phyloP scores from a whole-genome alignment of 495 filamentous ascomycete genomes.

The Venustampulla echinocandica region DNA sequence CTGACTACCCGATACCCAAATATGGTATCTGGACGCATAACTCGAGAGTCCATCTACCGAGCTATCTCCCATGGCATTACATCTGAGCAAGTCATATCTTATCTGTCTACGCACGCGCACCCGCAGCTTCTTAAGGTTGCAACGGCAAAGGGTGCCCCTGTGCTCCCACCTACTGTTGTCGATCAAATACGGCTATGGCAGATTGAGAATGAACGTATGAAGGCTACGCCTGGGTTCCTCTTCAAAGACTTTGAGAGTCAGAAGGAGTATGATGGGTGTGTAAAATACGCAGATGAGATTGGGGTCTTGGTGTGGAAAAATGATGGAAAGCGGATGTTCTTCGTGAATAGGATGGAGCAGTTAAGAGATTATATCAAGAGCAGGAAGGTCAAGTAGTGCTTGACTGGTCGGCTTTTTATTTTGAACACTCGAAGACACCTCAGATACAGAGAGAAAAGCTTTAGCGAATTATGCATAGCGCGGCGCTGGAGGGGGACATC shows the following conservation, averaged over 20 bases:
- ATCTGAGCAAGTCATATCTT: constrained; percentile 83
- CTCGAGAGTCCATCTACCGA: constrained; percentile 71
- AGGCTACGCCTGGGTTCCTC: constrained; percentile 68
- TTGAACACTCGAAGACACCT: background rate
- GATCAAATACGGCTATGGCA: constrained; percentile 98
- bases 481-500: constrained; percentile 9
- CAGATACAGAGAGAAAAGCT: background rate
- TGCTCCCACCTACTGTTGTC: constrained; percentile 89
- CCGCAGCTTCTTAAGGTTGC: constrained; percentile 69
- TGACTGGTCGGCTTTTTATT: background rate
- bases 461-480: constrained; percentile 11
- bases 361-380: constrained; percentile 69
- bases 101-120: constrained; percentile 83
- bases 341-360: constrained; percentile 79
- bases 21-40: constrained; percentile 82
- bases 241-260: constrained; percentile 78
- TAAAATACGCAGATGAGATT: constrained; percentile 77
- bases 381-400: constrained; percentile 32
- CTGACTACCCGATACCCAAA: constrained; percentile 84
- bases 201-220: constrained; percentile 89
- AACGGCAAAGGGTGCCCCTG: constrained; percentile 37
- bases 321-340: constrained; percentile 70
- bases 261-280: constrained; percentile 68
- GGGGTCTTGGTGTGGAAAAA: constrained; percentile 88
- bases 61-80: constrained; percentile 91